Conservation (phyloP, 192 early-diverging fungal genomes). For the Gryganskiella cystojenkinii region DNA sequence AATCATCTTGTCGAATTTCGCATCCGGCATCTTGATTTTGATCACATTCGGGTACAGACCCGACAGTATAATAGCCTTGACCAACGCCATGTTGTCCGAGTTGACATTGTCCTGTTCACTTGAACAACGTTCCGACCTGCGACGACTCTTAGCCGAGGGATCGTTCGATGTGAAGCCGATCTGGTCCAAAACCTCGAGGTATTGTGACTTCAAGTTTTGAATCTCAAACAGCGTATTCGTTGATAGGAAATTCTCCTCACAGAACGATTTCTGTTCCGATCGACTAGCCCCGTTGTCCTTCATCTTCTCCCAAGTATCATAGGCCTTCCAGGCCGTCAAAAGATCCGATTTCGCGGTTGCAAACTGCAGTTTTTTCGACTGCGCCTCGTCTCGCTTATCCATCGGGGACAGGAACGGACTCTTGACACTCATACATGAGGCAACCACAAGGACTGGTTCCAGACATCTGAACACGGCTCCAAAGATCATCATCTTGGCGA, state of each 20-base stretch:
- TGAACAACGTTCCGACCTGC: constrained; percentile 19
- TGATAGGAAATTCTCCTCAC: constrained; percentile 72
- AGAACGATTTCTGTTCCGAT: constrained; percentile 44
- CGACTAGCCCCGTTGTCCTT: constrained; percentile 23
- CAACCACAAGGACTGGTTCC: constrained; percentile 78
- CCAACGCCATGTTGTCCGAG: constrained; percentile 63
- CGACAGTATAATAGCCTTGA: constrained; percentile 80
- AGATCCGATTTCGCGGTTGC: constrained; percentile 53
- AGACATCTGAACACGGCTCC: constrained; percentile 78
- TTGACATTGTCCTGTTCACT: constrained; percentile 59
- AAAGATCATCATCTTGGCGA: constrained; percentile 84
- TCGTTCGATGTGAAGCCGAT: constrained; percentile 67
- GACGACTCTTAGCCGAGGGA: constrained; percentile 3
- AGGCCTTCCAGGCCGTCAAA: constrained; percentile 57
- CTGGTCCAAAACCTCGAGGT: constrained; percentile 65
- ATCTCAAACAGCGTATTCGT: constrained; percentile 71
- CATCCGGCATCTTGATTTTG: constrained; percentile 73
- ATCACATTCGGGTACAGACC: constrained; percentile 87
- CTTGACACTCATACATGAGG: constrained; percentile 70
- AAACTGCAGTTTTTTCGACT: constrained; percentile 51
- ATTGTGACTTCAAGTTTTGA: constrained; percentile 63
- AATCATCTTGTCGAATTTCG: constrained; percentile 79
- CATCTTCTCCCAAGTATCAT: constrained; percentile 55
- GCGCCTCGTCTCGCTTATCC: constrained; percentile 43
- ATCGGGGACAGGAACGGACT: constrained; percentile 57